These are phyloP conservation scores for Plectosphaerella sp. DNA, from an alignment of 2,329 filamentous ascomycete genomes.

Conservation along the genomic window DNA sequence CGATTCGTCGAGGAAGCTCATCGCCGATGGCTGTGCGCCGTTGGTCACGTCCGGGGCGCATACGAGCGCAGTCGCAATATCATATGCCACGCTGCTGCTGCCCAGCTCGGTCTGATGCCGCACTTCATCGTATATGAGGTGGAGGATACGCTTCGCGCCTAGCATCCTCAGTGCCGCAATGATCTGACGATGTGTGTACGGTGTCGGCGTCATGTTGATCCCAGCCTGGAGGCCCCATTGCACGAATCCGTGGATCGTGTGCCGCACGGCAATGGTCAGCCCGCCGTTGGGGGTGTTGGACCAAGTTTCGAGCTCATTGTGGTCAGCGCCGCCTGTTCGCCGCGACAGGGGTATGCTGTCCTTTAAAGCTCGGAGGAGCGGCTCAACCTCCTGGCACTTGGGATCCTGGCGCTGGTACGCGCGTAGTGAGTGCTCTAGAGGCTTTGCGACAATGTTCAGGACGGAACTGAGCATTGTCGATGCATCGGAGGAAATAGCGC, in stretches of 20 bases:
- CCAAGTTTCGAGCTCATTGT: constrained; percentile 68
- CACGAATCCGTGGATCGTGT: constrained; percentile 58
- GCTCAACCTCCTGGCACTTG: constrained; percentile 64
- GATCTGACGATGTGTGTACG: constrained; percentile 70
- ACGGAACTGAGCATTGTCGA: constrained; percentile 66
- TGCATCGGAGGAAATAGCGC: constrained; percentile 67
- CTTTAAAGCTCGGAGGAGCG: constrained; percentile 61
- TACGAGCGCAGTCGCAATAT: constrained; percentile 64
- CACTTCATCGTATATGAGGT: constrained; percentile 63
- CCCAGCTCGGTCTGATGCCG: constrained; percentile 56
- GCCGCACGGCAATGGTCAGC: constrained; percentile 52
- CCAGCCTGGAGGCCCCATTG: constrained; percentile 61
- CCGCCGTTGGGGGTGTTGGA: constrained; percentile 51
- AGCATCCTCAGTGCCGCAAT: constrained; percentile 56
- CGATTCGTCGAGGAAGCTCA: constrained; percentile 27
- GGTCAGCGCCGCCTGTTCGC: constrained; percentile 57
- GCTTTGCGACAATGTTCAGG: constrained; percentile 65
- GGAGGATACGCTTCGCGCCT: constrained; percentile 56
- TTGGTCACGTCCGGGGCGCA: constrained; percentile 60
- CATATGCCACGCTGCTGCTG: constrained; percentile 59
- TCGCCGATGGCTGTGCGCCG: constrained; percentile 26
- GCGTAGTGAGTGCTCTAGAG: constrained; percentile 62
- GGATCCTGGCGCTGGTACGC: constrained; percentile 64
- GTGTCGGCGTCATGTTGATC: constrained; percentile 52
- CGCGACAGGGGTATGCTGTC: constrained; percentile 54